These are phyloP conservation scores for Pelargonium citronellum DNA, from an alignment of 441 rosid species.

Conservation along the genomic window DNA sequence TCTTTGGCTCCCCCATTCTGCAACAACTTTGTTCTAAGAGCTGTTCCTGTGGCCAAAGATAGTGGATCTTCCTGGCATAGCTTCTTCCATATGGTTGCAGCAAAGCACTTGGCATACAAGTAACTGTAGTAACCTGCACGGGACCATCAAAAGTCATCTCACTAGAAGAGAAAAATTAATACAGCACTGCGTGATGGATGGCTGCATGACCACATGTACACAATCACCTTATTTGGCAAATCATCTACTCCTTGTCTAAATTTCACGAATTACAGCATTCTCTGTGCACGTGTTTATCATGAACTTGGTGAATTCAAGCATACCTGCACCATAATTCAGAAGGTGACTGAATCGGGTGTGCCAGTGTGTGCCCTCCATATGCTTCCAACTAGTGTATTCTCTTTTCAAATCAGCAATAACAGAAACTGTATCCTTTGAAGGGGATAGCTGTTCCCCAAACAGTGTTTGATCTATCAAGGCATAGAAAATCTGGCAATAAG, in stretches of 20 bases:
- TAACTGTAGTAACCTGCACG: constrained; percentile 80
- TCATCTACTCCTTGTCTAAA: background rate
- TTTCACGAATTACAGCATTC: background rate
- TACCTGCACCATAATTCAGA: constrained; percentile 86
- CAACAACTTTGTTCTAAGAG: constrained; percentile 57
- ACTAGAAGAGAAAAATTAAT: background rate
- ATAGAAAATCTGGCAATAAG: constrained; percentile 51
- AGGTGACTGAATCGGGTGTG: constrained; percentile 81
- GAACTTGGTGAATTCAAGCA: constrained; percentile 11
- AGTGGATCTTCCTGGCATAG: constrained; percentile 81
- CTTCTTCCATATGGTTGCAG: constrained; percentile 84
- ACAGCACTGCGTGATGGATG: background rate
- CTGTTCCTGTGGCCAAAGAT: constrained; percentile 55
- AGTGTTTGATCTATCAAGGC: constrained; percentile 81
- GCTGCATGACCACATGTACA: background rate
- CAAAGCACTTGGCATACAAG: constrained; percentile 83
- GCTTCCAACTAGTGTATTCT: constrained; percentile 75
- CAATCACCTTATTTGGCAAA: background rate
- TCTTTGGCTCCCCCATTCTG: constrained; percentile 88
- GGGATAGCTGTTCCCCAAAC: constrained; percentile 62
- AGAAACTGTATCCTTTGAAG: constrained; percentile 42
- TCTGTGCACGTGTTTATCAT: background rate
- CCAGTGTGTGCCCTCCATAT: constrained; percentile 84
- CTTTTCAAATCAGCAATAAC: constrained; percentile 65
- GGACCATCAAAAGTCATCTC: background rate